Evolutionary conservation across 495 filamentous ascomycete species (phyloP).

Genomic region (Trichoderma asperelloides): DNA sequence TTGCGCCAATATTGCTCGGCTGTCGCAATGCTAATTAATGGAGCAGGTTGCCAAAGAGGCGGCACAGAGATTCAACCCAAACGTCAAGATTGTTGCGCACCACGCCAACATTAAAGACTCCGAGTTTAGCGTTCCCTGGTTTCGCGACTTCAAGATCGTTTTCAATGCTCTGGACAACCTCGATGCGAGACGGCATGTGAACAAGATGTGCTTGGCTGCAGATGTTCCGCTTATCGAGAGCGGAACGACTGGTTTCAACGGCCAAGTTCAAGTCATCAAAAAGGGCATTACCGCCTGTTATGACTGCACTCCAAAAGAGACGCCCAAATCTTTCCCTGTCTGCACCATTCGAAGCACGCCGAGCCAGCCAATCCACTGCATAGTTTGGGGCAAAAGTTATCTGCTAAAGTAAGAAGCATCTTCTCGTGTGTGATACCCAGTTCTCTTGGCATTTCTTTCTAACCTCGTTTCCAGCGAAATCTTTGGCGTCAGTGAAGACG

Average conservation of each 20-base stretch:
- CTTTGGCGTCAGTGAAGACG: slow-evolving; percentile 85
- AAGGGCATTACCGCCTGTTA: slow-evolving; percentile 95
- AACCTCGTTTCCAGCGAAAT: slow-evolving; percentile 51
- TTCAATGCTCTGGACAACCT: slow-evolving; percentile 98
- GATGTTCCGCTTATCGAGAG: slow-evolving; percentile 90
- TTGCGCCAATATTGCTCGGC: neutral
- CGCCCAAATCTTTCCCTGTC: slow-evolving; percentile 84
- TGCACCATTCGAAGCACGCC: slow-evolving; percentile 96
- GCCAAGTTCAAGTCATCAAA: slow-evolving; percentile 93
- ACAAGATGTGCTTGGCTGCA: slow-evolving; percentile 92
- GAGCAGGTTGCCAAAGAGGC: slow-evolving; percentile 85
- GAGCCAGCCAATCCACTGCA: slow-evolving; percentile 94
- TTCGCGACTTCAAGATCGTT: slow-evolving; percentile 69
- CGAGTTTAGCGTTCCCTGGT: slow-evolving; percentile 89
- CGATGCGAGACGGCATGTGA: slow-evolving; percentile 89
- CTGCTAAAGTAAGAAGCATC: slow-evolving; percentile 54
- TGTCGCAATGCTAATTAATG: slow-evolving; percentile 20
- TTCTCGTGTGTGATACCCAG: neutral
- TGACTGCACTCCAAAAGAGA: slow-evolving; percentile 81
- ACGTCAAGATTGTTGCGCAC: slow-evolving; percentile 78
- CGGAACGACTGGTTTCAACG: slow-evolving; percentile 95
- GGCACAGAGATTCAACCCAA: slow-evolving; percentile 82
- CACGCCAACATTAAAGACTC: slow-evolving; percentile 93
- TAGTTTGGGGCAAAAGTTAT: slow-evolving; percentile 98
- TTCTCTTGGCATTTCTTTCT: neutral